Conservation (phyloP, 345 rosid genomes). For the Hibiscus trionum region DNA sequence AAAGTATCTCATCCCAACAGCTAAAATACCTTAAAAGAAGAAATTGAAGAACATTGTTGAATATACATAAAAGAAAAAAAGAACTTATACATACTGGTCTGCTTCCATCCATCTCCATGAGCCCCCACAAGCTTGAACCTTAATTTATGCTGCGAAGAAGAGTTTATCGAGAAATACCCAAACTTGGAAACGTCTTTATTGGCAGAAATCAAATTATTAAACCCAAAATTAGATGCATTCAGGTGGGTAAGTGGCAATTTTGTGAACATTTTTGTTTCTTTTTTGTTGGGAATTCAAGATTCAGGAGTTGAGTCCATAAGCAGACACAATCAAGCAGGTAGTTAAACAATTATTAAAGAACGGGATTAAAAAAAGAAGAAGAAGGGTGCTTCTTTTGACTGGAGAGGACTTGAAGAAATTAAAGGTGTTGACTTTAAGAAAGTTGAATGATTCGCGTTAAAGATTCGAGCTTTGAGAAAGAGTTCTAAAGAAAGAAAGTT, state of each 20-base stretch:
- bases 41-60: neutral
- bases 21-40: neutral
- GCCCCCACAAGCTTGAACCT: conserved; percentile 49
- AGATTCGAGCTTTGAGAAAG: neutral
- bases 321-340: conserved; percentile 1
- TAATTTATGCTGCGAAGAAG: conserved; percentile 26
- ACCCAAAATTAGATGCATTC: conserved; percentile 13
- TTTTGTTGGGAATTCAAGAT: neutral
- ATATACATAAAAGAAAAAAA: neutral
- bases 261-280: conserved; percentile 15
- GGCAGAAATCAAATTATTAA: conserved; percentile 16
- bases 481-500: neutral
- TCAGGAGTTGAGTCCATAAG: neutral
- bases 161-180: conserved; percentile 18
- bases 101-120: conserved; percentile 59
- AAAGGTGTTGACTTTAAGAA: neutral
- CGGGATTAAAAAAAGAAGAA: neutral
- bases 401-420: neutral
- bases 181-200: conserved; percentile 19
- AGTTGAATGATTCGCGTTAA: neutral
- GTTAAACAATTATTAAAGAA: neutral
- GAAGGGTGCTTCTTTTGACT: neutral
- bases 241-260: conserved; percentile 16
- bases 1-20: neutral
- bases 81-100: conserved; percentile 38